A percentile compares a stretch with the other conserved stretches of the same genome.
phyloP scores from a whole-genome alignment of 2,329 filamentous ascomycete genomes.

The Fusarium bulbicola region DNA sequence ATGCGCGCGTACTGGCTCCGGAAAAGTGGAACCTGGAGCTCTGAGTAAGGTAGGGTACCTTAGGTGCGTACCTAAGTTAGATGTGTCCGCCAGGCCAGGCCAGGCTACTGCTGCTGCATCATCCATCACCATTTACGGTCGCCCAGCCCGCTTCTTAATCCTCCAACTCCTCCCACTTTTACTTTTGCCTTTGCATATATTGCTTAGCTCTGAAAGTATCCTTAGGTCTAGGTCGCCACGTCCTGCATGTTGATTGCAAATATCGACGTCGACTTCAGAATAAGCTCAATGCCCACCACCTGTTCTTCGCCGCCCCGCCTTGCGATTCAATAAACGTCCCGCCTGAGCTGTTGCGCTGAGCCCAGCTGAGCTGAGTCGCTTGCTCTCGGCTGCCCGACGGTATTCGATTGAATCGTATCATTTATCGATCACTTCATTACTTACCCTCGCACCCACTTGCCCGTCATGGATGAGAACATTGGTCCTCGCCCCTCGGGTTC shows the following conservation, averaged over 20 bases:
- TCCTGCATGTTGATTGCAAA: neutral
- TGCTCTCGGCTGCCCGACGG: conserved; percentile 30
- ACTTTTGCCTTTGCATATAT: conserved; percentile 17
- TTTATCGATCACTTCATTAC: neutral
- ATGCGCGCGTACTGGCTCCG: conserved; percentile 9
- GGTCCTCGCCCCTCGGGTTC: conserved; percentile 47
- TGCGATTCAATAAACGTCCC: conserved; percentile 30
- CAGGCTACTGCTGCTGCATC: conserved; percentile 45
- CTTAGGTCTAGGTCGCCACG: conserved; percentile 7
- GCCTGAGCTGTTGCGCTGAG: conserved; percentile 29
- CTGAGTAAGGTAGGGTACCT: neutral
- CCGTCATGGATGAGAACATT: conserved; percentile 52
- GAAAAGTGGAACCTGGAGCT: conserved; percentile 31
- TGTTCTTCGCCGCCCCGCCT: conserved; percentile 15
- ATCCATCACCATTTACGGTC: conserved; percentile 33
- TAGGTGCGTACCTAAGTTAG: conserved; percentile 1
- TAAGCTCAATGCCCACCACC: conserved; percentile 32
- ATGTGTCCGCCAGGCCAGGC: conserved; percentile 30
- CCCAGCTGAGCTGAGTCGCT: conserved; percentile 32
- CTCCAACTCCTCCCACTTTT: conserved; percentile 24
- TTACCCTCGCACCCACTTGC: neutral
- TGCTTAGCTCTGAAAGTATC: neutral
- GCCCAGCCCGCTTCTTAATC: conserved; percentile 31
- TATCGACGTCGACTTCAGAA: neutral
- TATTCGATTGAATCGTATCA: conserved; percentile 7